Evolutionary conservation across 495 filamentous ascomycete species (phyloP).

Genomic region (Aspergillus coremiiformis): DNA sequence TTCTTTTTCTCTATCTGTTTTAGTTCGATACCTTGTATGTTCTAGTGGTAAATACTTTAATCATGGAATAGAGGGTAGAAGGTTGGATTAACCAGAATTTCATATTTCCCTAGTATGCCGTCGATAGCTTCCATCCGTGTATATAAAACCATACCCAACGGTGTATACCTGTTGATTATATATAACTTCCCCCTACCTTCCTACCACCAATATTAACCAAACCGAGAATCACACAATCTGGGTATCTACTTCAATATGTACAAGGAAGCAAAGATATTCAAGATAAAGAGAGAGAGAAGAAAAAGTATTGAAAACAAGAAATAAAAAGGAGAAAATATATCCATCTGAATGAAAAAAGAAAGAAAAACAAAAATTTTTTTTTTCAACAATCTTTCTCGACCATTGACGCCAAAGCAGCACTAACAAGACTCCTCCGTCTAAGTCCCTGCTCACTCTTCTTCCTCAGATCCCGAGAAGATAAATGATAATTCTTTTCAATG

Average conservation of each 20-base stretch:
- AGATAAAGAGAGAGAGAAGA: no score
- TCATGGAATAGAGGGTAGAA: neutral
- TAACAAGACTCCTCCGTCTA: constrained; percentile 40
- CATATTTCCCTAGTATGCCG: neutral
- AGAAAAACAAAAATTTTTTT: neutral
- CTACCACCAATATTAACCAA: neutral
- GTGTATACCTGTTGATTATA: neutral
- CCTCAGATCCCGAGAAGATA: constrained; percentile 21
- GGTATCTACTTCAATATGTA: constrained; percentile 11
- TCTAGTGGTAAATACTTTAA: neutral
- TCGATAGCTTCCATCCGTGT: neutral
- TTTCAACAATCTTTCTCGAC: constrained; percentile 16
- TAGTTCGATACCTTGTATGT: neutral
- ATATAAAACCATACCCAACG: neutral
- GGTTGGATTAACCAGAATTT: neutral
- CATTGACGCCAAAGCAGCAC: constrained; percentile 37
- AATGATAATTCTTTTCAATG: constrained; percentile 35
- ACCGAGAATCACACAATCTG: constrained; percentile 4
- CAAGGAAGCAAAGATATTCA: no score
- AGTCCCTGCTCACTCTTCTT: constrained; percentile 38
- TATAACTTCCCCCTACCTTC: neutral
- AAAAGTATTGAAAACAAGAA: neutral
- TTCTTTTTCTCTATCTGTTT: constrained; percentile 10
- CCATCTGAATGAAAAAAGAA: neutral
- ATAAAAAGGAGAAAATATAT: neutral